These are phyloP conservation scores for Moesziomyces sp. DNA, from an alignment of 1,284 basidiomycete genomes.

Conservation along the genomic window DNA sequence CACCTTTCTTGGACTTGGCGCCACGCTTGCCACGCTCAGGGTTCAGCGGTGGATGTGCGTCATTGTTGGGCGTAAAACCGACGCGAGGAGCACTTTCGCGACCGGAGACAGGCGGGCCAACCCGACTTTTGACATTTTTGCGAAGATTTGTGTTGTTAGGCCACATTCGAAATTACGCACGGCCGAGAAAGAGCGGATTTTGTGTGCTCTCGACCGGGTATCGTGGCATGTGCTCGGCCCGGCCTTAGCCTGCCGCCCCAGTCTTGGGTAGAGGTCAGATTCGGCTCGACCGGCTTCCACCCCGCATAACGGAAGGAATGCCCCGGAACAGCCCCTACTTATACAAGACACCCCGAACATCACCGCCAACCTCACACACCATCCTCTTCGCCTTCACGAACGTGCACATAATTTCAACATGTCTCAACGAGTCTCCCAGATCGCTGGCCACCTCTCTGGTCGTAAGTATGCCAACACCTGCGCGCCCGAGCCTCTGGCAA, in stretches of 20 bases:
- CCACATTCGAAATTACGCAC: not conserved
- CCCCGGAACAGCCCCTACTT: not conserved
- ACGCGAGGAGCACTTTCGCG: too few relatives aligned
- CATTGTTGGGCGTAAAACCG: too few relatives aligned
- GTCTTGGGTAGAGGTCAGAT: not conserved
- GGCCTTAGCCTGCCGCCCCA: not conserved
- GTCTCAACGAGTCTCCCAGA: constrained; percentile 48
- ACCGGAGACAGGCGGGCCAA: not conserved
- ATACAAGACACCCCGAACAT: not conserved
- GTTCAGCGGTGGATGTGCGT: not conserved
- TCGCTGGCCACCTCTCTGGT: constrained; percentile 48
- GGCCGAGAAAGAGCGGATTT: constrained; percentile 11
- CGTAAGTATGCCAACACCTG: constrained; percentile 27
- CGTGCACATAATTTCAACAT: constrained; percentile 6
- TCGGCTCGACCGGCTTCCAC: constrained; percentile 22
- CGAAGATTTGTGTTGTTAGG: not conserved
- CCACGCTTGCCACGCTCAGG: not conserved
- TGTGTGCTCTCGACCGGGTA: constrained; percentile 7
- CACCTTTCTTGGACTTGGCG: not conserved
- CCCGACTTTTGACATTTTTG: not conserved
- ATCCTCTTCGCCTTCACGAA: too few relatives aligned
- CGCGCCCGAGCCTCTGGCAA: not conserved
- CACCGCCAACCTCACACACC: too few relatives aligned
- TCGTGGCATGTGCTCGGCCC: constrained; percentile 6
- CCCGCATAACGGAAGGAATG: constrained; percentile 7